Evolutionary conservation across 345 rosid species (phyloP).

Genomic region (Eutrema yunnanense): DNA sequence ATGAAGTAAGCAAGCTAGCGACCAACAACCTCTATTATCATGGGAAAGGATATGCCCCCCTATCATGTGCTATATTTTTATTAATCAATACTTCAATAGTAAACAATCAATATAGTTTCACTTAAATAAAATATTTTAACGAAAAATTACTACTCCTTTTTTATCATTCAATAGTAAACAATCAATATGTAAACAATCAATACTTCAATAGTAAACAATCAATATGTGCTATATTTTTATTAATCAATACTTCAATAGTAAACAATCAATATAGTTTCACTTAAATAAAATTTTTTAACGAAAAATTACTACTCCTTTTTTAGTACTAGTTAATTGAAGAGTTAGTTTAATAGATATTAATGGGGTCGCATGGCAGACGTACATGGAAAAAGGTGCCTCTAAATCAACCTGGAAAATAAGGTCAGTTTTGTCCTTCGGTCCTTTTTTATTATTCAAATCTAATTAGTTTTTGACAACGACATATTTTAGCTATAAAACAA

Average conservation of each 20-base stretch:
- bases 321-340: background rate
- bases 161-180: no score
- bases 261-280: background rate
- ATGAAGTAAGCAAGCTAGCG: conserved; percentile 1
- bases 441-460: background rate
- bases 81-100: background rate
- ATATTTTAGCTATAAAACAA: background rate
- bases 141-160: no score
- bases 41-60: background rate
- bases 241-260: background rate
- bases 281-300: background rate
- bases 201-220: background rate
- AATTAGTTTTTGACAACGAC: conserved; percentile 1
- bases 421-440: conserved; percentile 3
- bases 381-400: conserved; percentile 21
- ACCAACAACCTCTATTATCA: conserved; percentile 20
- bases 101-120: background rate
- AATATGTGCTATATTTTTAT: conserved; percentile 8
- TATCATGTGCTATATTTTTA: conserved; percentile 13
- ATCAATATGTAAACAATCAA: no score
- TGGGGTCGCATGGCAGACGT: conserved; percentile 8
- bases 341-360: background rate
- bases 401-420: conserved; percentile 18
- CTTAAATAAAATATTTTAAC: background rate
- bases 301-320: background rate